Evolutionary conservation across 176 grass and related monocot genomes (phyloP), one percentile per base, ranked within the genome.

Genomic region (Phoenix roebelenii): DNA sequence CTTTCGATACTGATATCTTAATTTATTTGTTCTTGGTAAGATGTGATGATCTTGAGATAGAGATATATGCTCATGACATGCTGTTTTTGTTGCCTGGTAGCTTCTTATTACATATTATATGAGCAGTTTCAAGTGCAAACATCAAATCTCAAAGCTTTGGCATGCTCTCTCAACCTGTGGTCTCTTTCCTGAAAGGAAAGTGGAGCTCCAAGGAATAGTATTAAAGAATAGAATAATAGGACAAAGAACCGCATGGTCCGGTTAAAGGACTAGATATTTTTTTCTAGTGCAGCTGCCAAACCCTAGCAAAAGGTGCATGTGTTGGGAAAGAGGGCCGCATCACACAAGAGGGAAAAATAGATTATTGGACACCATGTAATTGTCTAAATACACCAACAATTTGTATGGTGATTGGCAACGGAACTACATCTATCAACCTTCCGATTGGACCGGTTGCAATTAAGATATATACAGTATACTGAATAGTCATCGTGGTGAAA

Each of bases 121-220:
- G 5, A 48, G 2, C 3, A 14, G 5, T 49, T 22, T 22, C 20
- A 29, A 16, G 4, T 59, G 57, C 57, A 59, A 15, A 15, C 16
- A 23, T 24, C 12, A 22, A 5, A 10, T 12, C 26, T 32, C 25
- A 35, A 50, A 22, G 60, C 39, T 63, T 15, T 4, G 60, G 14
- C 9, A 23, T 24, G 20, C 35, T 20, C 18, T 50, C 61, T 50
- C 25, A 3, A 5, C 26, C 15, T 5, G 7, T 50, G 18, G 49
- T 65, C 48, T 26, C 63, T 52, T 51, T 64, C 62, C 62, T 7
- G 48, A 64, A 25, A 26, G 44, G 17, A 64, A 52, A 65, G 63
- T 28, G 49, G 6, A 12, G 12, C 26, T 52, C 63, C 49, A 28
- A 52, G 23, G 18, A 52, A 52, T 15, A 18, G 49, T 50, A 52